Percentiles rank a stretch among this genome's conserved stretches.
These are phyloP conservation scores for Psilocybe azurescens DNA, from an alignment of 768 basidiomycete species.

Conservation along the genomic window DNA sequence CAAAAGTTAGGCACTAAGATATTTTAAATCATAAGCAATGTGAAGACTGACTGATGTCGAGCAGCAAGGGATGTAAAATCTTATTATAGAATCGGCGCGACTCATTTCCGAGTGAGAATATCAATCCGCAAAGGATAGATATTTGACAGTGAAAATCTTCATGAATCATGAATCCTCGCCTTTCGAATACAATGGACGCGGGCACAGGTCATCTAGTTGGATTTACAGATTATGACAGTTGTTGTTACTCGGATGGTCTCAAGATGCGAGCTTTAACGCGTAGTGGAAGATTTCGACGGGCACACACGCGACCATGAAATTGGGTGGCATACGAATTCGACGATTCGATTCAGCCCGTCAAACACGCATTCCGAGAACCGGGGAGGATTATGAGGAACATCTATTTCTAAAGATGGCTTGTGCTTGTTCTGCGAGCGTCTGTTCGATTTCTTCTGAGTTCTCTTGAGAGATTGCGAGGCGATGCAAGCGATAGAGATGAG, in stretches of 20 bases:
- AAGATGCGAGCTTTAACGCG: not conserved
- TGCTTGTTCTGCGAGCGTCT: slow-evolving; percentile 46
- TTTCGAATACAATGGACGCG: not conserved
- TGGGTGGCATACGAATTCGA: not conserved
- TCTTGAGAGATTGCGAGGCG: slow-evolving; percentile 30
- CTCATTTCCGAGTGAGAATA: not conserved
- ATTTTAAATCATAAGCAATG: too few relatives aligned
- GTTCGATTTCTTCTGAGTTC: slow-evolving; percentile 39
- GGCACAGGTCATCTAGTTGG: too few relatives aligned
- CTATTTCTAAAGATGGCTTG: slow-evolving; percentile 34
- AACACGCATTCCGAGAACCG: slow-evolving; percentile 5
- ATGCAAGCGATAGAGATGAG: slow-evolving; percentile 9
- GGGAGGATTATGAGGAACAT: slow-evolving; percentile 12
- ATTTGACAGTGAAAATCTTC: not conserved
- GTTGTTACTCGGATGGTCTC: not conserved
- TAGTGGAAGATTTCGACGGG: not conserved
- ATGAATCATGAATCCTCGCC: not conserved
- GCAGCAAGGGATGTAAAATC: not conserved
- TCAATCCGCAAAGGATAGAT: not conserved
- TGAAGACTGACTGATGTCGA: not conserved
- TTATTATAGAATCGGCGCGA: not conserved
- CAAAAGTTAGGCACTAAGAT: too few relatives aligned
- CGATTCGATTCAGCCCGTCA: not conserved
- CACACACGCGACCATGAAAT: too few relatives aligned
- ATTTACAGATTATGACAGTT: too few relatives aligned